Evolutionary conservation across 768 basidiomycete species (phyloP), one percentile per base, ranked within the genome.

Genomic region (Podaxis sp.): DNA sequence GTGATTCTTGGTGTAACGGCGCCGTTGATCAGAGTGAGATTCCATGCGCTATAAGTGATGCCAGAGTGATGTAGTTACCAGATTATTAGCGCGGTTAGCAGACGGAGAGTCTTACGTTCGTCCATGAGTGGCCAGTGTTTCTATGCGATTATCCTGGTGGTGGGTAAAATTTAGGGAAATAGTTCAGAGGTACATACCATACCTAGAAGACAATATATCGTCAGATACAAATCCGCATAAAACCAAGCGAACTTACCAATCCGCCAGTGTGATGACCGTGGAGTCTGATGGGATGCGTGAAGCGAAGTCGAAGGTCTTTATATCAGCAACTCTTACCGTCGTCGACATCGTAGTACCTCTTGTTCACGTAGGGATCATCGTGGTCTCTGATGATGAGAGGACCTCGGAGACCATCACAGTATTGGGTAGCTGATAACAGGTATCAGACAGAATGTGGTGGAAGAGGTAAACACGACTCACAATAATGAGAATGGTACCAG

Each of bases 391-490:
- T 70, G 13, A 83, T 72, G n/a, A 82, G 30, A 4, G 76, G 70
- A 0, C 80, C 80, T 46, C 80, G 70, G 20, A 82, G 72, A 0
- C 82, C 81, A 64, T 84, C 81, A 62, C 83, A 84, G 63, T 82
- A 81, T 66, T 83, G 84, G 2, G 77, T 76, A 1, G 75, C 75
- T 71, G 63, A 55, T 41, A 26, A 30, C 4, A 58, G 17, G 7
- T n/a, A 28, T 49, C 6, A 46, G 36, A 20, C 37, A 4, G 58
- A 71, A 0, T 17, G 52, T 20, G 38, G 24, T 2, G 40, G n/a
- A 15, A 24, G 44, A 6, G 41, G 6, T 17, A 10, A n/a, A 24
- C 1, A 38, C 12, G 11, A 37, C 60, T 33, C 24, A 65, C 61
- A 41, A 57, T 67, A 66, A 69, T 73, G 68, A 48, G 70, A 73